Evolutionary conservation across 202 grass and related monocot species (phyloP).

Genomic region (Bolboschoenoplectus hybrid): DNA sequence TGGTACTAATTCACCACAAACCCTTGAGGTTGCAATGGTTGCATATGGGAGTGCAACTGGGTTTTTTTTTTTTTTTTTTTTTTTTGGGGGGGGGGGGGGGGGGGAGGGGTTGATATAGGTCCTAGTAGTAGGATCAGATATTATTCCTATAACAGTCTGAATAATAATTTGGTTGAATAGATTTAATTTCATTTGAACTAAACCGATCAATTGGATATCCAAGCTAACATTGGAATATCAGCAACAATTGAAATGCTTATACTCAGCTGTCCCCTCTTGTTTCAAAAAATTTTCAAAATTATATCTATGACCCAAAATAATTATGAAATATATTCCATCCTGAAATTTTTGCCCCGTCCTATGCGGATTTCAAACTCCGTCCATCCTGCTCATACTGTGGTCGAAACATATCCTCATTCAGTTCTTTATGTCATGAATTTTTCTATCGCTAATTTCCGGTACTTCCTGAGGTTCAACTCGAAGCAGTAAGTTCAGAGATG

Average conservation of each 20-base stretch:
- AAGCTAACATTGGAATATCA: not conserved
- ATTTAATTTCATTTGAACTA: too few relatives aligned
- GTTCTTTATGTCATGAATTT: not conserved
- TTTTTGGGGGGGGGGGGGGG: too few relatives aligned
- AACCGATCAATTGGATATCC: too few relatives aligned
- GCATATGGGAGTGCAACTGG: too few relatives aligned
- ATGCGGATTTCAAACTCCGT: too few relatives aligned
- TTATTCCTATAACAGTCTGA: not conserved
- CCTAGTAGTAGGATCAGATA: not conserved
- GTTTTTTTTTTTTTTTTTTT: too few relatives aligned
- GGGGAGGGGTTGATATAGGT: not conserved
- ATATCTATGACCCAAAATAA: too few relatives aligned
- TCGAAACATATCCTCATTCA: not conserved
- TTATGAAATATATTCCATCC: too few relatives aligned
- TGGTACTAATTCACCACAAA: not conserved
- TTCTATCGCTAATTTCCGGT: not conserved
- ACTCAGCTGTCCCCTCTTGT: too few relatives aligned
- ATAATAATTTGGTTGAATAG: too few relatives aligned
- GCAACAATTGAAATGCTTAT: not conserved
- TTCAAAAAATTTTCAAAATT: too few relatives aligned
- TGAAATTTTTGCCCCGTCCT: too few relatives aligned
- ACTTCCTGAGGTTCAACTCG: not conserved
- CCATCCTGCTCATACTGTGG: not conserved
- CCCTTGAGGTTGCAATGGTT: not conserved
- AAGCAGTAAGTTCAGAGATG: not conserved